Conservation (phyloP, 257 asterid species). For the Solanum virginianum region DNA sequence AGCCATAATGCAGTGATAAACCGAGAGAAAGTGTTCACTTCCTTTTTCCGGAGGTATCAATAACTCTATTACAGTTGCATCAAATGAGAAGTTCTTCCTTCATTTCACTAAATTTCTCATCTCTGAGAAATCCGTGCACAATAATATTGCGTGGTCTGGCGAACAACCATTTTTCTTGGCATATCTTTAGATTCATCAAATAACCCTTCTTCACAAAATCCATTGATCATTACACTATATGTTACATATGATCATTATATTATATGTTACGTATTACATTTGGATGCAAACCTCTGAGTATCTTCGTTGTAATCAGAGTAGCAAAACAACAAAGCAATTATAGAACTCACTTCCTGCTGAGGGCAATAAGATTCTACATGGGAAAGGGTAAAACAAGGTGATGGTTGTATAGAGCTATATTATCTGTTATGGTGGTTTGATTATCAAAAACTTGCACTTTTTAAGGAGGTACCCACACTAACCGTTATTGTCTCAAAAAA, state of each 20-base stretch:
- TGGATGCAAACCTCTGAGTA: background rate
- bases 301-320: no score
- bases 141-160: no score
- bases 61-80: background rate
- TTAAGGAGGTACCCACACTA: no score
- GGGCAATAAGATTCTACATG: background rate
- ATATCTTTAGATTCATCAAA: background rate
- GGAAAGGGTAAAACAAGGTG: background rate
- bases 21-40: background rate
- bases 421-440: background rate
- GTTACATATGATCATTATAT: background rate
- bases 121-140: no score
- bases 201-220: background rate
- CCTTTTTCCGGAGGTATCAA: background rate
- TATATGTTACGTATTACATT: background rate
- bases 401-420: background rate
- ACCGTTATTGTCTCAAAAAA: no score
- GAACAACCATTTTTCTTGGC: no score
- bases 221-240: background rate
- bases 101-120: background rate
- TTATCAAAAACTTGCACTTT: no score
- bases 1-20: background rate
- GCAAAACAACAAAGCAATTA: no score
- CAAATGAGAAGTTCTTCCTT: background rate
- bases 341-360: no score